phyloP scores from a whole-genome alignment of 257 asterid genomes.

The Solanum acaule region DNA sequence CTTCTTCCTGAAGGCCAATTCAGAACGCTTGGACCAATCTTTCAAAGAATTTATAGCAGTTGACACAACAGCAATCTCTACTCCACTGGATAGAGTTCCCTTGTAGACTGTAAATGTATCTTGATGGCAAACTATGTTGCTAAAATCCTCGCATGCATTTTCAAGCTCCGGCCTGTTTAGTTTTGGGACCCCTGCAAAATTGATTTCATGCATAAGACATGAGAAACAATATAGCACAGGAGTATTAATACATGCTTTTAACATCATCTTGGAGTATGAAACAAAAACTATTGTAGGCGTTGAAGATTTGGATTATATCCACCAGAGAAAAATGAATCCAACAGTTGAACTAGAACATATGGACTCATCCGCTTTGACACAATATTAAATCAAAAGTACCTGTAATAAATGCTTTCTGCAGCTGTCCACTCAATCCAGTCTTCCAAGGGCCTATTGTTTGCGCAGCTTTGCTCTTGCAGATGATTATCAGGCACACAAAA shows the following conservation, averaged over 20 bases:
- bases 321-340: neutral
- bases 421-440: conserved; percentile 88
- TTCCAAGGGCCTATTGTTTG: conserved; percentile 72
- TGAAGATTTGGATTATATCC: neutral
- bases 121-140: conserved; percentile 69
- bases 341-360: neutral
- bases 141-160: conserved; percentile 90
- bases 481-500: conserved; percentile 19
- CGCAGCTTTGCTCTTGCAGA: conserved; percentile 55
- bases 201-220: neutral
- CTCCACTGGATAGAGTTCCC: conserved; percentile 77
- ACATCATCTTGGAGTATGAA: neutral
- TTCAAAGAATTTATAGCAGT: conserved; percentile 23
- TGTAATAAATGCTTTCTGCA: conserved; percentile 84
- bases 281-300: neutral
- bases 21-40: conserved; percentile 27
- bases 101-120: conserved; percentile 65
- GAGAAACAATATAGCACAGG: too few relatives aligned
- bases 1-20: conserved; percentile 27
- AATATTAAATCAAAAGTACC: conserved; percentile 27
- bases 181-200: conserved; percentile 29
- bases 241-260: too few relatives aligned
- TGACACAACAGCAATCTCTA: conserved; percentile 72
- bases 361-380: neutral
- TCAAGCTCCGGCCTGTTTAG: conserved; percentile 54